Percentiles rank a stretch among this genome's conserved stretches.
Evolutionary conservation across 2,329 filamentous ascomycete species (phyloP).

Genomic region (Botrytis hyacinthi): DNA sequence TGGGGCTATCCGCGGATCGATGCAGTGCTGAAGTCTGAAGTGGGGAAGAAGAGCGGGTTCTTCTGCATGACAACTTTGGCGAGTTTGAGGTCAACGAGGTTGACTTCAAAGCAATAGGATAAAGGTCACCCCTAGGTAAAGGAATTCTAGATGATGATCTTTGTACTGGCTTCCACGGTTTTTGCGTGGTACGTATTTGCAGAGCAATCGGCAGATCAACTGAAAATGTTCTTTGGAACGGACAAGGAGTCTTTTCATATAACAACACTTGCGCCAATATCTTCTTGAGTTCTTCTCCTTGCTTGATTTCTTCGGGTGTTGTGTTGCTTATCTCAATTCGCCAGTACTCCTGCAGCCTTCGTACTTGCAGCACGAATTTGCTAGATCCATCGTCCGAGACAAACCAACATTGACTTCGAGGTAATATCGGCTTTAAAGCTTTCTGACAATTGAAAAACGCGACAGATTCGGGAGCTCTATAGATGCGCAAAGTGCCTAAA

Average conservation of each 20-base stretch:
- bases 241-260: slow-evolving; percentile 86
- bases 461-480: slow-evolving; percentile 80
- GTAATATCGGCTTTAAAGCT: slow-evolving; percentile 81
- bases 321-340: slow-evolving; percentile 78
- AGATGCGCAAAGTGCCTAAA: slow-evolving; percentile 73
- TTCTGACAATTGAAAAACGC: slow-evolving; percentile 84
- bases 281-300: slow-evolving; percentile 64
- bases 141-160: slow-evolving; percentile 24
- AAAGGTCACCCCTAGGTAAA: slow-evolving; percentile 19
- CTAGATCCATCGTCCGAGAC: slow-evolving; percentile 70
- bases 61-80: slow-evolving; percentile 10
- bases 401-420: slow-evolving; percentile 91
- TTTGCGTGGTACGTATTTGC: slow-evolving; percentile 62
- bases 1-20: slow-evolving; percentile 9
- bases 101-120: slow-evolving; percentile 21
- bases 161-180: slow-evolving; percentile 61
- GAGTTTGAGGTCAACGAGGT: slow-evolving; percentile 9
- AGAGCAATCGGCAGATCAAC: slow-evolving; percentile 70
- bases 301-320: slow-evolving; percentile 59
- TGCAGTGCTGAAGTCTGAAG: slow-evolving; percentile 16
- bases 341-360: slow-evolving; percentile 76
- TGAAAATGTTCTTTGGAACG: slow-evolving; percentile 75
- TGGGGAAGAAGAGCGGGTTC: slow-evolving; percentile 16
- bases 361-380: slow-evolving; percentile 81
- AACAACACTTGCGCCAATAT: slow-evolving; percentile 71